These are phyloP conservation scores for Nectriaceae sp. DNA, from an alignment of 2,329 filamentous ascomycete species.

Conservation along the genomic window DNA sequence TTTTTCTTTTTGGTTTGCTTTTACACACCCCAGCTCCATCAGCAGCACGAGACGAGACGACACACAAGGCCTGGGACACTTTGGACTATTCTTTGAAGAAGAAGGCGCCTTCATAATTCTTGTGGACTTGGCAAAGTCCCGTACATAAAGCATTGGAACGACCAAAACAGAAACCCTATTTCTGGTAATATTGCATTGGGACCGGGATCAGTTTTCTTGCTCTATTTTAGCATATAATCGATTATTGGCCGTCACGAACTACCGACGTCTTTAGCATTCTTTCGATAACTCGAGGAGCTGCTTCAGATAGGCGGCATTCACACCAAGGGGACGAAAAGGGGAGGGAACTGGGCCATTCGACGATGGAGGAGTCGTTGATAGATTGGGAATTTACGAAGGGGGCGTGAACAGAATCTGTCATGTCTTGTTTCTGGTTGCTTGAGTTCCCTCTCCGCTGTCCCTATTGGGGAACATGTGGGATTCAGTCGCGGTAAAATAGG, in stretches of 20 bases:
- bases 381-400: slow-evolving; percentile 16
- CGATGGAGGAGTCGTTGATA: slow-evolving; percentile 15
- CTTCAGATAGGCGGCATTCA: slow-evolving; percentile 5
- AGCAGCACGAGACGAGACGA: slow-evolving; percentile 29
- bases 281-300: slow-evolving; percentile 4
- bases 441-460: slow-evolving; percentile 11
- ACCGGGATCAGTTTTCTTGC: slow-evolving; percentile 30
- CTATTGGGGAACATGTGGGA: slow-evolving; percentile 1
- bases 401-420: slow-evolving; percentile 16
- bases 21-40: slow-evolving; percentile 24
- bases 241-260: slow-evolving; percentile 18
- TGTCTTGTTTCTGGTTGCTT: slow-evolving; percentile 21
- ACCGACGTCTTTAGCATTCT: slow-evolving; percentile 10
- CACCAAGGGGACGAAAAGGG: slow-evolving; percentile 9
- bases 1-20: slow-evolving; percentile 24
- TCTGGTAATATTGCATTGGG: slow-evolving; percentile 54
- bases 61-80: slow-evolving; percentile 30
- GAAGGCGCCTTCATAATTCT: slow-evolving; percentile 30
- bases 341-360: slow-evolving; percentile 11
- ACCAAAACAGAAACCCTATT: slow-evolving; percentile 34
- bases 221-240: slow-evolving; percentile 35
- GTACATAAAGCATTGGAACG: slow-evolving; percentile 38
- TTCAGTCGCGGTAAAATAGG: slow-evolving; percentile 10
- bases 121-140: slow-evolving; percentile 29
- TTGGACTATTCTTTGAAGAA: slow-evolving; percentile 36